phyloP scores from a whole-genome alignment of 2,329 filamentous ascomycete species.

The Colletotrichum endophyticum region DNA sequence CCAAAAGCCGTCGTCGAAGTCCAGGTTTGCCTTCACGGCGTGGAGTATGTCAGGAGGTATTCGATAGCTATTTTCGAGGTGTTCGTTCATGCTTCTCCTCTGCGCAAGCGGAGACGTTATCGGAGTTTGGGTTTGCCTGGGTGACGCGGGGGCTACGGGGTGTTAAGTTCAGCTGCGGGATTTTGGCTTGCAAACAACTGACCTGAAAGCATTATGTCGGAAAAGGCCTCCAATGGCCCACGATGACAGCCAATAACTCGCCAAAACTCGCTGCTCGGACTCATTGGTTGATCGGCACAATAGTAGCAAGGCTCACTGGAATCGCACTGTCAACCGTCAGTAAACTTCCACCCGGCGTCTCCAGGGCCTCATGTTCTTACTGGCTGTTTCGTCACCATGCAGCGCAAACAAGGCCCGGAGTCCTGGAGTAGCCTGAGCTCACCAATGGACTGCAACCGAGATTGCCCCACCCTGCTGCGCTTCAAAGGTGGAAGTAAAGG shows the following conservation, averaged over 20 bases:
- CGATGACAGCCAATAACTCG: conserved; percentile 55
- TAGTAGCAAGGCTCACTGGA: conserved; percentile 52
- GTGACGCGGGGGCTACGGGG: conserved; percentile 47
- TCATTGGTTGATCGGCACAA: conserved; percentile 44
- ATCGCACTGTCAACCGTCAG: conserved; percentile 49
- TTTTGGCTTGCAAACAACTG: conserved; percentile 18
- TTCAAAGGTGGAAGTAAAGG: conserved; percentile 60
- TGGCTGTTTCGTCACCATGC: conserved; percentile 49
- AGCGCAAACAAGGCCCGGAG: conserved; percentile 55
- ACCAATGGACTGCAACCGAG: conserved; percentile 61
- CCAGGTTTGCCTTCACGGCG: conserved; percentile 49
- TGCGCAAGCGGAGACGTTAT: conserved; percentile 54
- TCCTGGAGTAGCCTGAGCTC: conserved; percentile 57
- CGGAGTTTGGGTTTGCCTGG: conserved; percentile 54
- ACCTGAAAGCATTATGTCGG: conserved; percentile 58
- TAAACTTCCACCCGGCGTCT: background rate
- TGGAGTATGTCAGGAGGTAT: conserved; percentile 42
- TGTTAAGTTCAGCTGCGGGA: background rate
- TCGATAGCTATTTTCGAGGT: conserved; percentile 51
- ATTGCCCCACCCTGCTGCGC: conserved; percentile 55
- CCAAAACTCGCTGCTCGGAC: conserved; percentile 51
- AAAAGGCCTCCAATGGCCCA: conserved; percentile 49
- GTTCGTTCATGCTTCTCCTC: conserved; percentile 57
- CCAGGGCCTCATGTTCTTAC: conserved; percentile 39
- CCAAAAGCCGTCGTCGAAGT: conserved; percentile 64